These are phyloP conservation scores for Gonapodya sp. DNA, from an alignment of 192 early-diverging fungal species.

Conservation along the genomic window DNA sequence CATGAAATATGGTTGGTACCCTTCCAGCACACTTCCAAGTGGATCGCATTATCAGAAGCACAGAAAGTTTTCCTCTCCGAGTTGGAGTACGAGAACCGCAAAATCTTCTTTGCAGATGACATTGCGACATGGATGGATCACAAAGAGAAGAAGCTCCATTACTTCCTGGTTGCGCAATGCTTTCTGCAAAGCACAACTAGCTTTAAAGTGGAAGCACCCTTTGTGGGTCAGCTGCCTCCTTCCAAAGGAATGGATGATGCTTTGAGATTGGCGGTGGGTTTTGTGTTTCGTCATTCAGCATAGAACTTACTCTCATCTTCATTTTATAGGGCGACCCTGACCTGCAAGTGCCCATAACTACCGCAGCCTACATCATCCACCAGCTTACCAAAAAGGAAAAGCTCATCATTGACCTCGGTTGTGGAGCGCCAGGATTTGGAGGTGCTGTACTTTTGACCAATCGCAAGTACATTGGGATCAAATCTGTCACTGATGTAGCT, in stretches of 20 bases:
- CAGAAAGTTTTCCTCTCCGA: too few species aligned
- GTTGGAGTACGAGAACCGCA: too few species aligned
- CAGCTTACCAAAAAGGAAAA: neutral
- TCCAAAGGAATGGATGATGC: neutral
- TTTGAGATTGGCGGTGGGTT: neutral
- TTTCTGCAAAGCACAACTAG: neutral
- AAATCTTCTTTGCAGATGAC: too few species aligned
- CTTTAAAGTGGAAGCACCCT: neutral
- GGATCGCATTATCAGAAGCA: too few species aligned
- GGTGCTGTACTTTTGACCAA: neutral
- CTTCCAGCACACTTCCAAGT: too few species aligned
- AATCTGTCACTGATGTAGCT: neutral
- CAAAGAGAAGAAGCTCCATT: neutral
- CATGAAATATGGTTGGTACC: too few species aligned
- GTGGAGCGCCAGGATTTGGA: neutral
- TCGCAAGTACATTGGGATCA: neutral
- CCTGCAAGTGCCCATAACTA: neutral
- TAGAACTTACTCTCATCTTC: neutral
- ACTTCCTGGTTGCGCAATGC: neutral
- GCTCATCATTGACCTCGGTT: neutral
- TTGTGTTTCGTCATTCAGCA: too few species aligned
- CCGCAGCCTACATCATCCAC: neutral
- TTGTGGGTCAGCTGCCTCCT: too few species aligned
- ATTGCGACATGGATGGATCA: too few species aligned
- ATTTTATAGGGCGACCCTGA: neutral